phyloP scores from a whole-genome alignment of 768 basidiomycete species.

The Mycena vulgaris region DNA sequence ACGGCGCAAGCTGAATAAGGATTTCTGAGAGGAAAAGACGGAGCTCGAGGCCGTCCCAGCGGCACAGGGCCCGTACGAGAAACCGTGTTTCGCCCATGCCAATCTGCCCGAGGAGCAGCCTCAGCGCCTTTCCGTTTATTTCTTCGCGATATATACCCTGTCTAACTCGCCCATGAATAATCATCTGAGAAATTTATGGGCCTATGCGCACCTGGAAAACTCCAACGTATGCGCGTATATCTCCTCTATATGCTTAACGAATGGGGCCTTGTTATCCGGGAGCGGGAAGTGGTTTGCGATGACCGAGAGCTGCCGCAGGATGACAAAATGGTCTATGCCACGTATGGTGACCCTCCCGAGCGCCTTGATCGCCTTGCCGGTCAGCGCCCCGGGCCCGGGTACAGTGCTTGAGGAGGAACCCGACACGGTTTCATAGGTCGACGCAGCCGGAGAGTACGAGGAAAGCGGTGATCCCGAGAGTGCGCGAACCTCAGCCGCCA shows the following conservation, averaged over 20 bases:
- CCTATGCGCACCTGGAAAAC: constrained; percentile 40
- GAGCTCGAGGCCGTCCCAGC: constrained; percentile 35
- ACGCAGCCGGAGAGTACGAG: background rate
- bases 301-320: constrained; percentile 39
- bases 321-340: constrained; percentile 57
- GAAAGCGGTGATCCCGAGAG: constrained; percentile 11
- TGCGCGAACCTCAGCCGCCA: constrained; percentile 15
- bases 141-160: constrained; percentile 33
- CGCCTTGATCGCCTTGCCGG: constrained; percentile 64
- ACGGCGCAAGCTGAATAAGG: constrained; percentile 30
- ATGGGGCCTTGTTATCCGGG: constrained; percentile 37
- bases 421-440: constrained; percentile 31
- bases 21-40: constrained; percentile 32
- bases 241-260: constrained; percentile 33
- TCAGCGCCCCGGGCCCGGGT: constrained; percentile 54
- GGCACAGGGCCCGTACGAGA: constrained; percentile 30
- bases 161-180: background rate
- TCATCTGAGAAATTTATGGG: too few relatives aligned
- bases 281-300: constrained; percentile 42
- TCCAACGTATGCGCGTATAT: constrained; percentile 43
- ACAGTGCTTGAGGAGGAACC: constrained; percentile 44
- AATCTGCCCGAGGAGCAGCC: constrained; percentile 33
- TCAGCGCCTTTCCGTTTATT: constrained; percentile 21
- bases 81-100: constrained; percentile 34
- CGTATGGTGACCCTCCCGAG: constrained; percentile 67